Evolutionary conservation across 2,329 filamentous ascomycete genomes (phyloP).

Genomic region (Chaetomiaceae sp.): DNA sequence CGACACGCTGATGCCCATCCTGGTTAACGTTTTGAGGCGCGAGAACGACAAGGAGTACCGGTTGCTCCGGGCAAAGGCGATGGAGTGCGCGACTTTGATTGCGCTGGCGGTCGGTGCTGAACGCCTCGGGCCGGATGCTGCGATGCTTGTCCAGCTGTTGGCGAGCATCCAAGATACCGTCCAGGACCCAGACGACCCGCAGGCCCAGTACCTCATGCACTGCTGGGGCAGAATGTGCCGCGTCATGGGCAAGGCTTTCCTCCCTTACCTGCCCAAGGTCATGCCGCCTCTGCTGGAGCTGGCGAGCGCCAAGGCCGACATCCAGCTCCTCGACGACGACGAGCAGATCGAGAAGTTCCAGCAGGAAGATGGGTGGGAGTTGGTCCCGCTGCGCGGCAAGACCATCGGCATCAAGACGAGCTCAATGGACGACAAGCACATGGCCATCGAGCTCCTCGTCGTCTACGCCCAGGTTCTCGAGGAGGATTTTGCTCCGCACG

Average conservation of each 20-base stretch:
- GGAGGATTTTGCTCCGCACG: slow-evolving; percentile 85
- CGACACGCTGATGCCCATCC: slow-evolving; percentile 87
- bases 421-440: slow-evolving; percentile 96
- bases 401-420: slow-evolving; percentile 98
- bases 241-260: slow-evolving; percentile 83
- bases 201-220: slow-evolving; percentile 94
- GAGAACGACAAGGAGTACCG: slow-evolving; percentile 93
- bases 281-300: slow-evolving; percentile 92
- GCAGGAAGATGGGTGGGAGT: slow-evolving; percentile 94
- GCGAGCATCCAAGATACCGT: slow-evolving; percentile 83
- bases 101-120: slow-evolving; percentile 92
- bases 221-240: slow-evolving; percentile 99
- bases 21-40: slow-evolving; percentile 83
- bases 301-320: slow-evolving; percentile 92
- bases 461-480: slow-evolving; percentile 97
- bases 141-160: slow-evolving; percentile 81
- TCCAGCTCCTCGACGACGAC: slow-evolving; percentile 91
- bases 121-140: slow-evolving; percentile 80
- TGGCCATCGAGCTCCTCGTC: slow-evolving; percentile 97
- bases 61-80: slow-evolving; percentile 88
- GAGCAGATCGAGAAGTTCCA: slow-evolving; percentile 90
- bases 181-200: slow-evolving; percentile 87
- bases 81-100: slow-evolving; percentile 97
- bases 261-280: slow-evolving; percentile 86
- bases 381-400: slow-evolving; percentile 95